A percentile compares a stretch with the other conserved stretches of the same genome.
phyloP scores from a whole-genome alignment of 805 yeast genomes.

The Metschnikowia picachoensis region DNA sequence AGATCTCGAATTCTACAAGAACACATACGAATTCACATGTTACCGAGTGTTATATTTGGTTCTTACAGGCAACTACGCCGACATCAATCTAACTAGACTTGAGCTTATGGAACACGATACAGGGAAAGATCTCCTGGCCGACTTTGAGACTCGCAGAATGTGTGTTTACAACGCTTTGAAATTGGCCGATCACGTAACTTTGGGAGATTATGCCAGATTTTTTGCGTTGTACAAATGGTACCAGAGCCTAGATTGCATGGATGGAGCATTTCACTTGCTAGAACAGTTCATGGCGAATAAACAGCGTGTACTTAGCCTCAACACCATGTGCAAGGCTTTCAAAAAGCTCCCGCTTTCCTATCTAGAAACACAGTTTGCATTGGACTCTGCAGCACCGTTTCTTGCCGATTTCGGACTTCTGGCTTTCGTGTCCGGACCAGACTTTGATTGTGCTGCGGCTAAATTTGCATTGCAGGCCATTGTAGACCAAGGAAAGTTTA shows the following conservation, averaged over 20 bases:
- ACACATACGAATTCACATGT: conserved; percentile 55
- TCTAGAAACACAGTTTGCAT: conserved; percentile 8
- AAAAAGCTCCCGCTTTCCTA: conserved; percentile 10
- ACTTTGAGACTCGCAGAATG: conserved; percentile 1
- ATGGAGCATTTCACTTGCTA: conserved; percentile 14
- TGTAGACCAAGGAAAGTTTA: conserved; percentile 37
- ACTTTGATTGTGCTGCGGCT: conserved; percentile 31
- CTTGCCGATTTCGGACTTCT: conserved; percentile 32
- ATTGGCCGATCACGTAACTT: conserved; percentile 6
- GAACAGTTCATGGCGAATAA: conserved; percentile 15
- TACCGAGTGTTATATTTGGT: conserved; percentile 73
- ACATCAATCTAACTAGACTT: conserved; percentile 42
- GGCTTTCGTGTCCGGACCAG: conserved; percentile 19
- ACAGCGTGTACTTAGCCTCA: conserved; percentile 15
- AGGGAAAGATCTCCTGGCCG: background rate
- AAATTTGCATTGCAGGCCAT: conserved; percentile 34
- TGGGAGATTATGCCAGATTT: conserved; percentile 31
- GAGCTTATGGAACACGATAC: conserved; percentile 10
- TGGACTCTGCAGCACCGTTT: conserved; percentile 4
- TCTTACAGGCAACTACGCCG: conserved; percentile 63
- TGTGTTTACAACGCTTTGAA: conserved; percentile 14
- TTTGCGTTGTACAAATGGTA: conserved; percentile 21
- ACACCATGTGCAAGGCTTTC: conserved; percentile 18
- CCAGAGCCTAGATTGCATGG: conserved; percentile 1
- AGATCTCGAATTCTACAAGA: conserved; percentile 5